These are phyloP conservation scores for Metschnikowia picachoensis DNA, from an alignment of 805 yeast species.

Conservation along the genomic window DNA sequence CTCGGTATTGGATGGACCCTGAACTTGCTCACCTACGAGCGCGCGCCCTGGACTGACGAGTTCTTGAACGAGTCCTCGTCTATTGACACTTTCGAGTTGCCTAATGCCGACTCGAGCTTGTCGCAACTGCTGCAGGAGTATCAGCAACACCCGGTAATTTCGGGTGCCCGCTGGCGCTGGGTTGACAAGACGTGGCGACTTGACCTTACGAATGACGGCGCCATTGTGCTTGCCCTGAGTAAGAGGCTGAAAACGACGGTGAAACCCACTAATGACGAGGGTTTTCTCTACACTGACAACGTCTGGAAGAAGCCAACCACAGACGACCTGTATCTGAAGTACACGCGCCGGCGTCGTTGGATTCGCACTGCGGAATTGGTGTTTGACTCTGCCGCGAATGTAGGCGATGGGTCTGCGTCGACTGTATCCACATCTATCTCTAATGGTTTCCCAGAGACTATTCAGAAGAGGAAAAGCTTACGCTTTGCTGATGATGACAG, in stretches of 20 bases:
- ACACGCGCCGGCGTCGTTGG: conserved; percentile 95
- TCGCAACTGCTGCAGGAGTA: conserved; percentile 27
- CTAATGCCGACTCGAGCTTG: conserved; percentile 53
- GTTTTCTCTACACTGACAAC: conserved; percentile 84
- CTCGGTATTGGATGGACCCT: conserved; percentile 97
- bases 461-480: conserved; percentile 38
- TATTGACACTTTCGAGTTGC: conserved; percentile 74
- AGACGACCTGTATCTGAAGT: conserved; percentile 83
- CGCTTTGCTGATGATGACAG: conserved; percentile 37
- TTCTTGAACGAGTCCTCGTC: conserved; percentile 81
- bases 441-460: conserved; percentile 5
- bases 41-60: conserved; percentile 97
- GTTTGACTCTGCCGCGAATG: conserved; percentile 19
- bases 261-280: conserved; percentile 76
- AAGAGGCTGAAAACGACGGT: conserved; percentile 55
- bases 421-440: conserved; percentile 3
- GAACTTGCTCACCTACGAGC: conserved; percentile 83
- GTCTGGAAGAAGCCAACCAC: conserved; percentile 91
- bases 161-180: conserved; percentile 90
- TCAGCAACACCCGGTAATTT: conserved; percentile 31
- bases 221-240: conserved; percentile 64
- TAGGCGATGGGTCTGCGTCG: conserved; percentile 4
- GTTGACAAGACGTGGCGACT: conserved; percentile 89
- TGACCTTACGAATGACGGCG: conserved; percentile 85
- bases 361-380: conserved; percentile 88